Percentiles rank a stretch among this genome's conserved stretches.
phyloP scores from a whole-genome alignment of 257 asterid species.

The Leptodermis oblonga region DNA sequence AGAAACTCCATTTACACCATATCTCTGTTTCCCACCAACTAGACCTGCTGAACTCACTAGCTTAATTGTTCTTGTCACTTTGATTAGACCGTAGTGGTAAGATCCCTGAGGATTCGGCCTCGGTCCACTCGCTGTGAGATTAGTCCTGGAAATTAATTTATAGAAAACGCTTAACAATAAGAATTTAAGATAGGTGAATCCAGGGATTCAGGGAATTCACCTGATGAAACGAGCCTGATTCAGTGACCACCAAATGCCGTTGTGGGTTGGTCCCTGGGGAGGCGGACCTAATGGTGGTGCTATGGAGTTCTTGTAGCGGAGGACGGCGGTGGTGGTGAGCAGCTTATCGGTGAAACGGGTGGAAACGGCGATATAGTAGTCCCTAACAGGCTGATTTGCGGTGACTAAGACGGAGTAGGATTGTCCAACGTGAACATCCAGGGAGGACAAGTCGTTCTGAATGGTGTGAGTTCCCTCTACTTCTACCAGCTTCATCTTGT shows the following conservation, averaged over 20 bases:
- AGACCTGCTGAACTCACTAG: conserved; percentile 33
- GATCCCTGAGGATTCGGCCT: conserved; percentile 90
- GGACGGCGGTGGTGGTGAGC: conserved; percentile 30
- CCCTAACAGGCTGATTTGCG: conserved; percentile 35
- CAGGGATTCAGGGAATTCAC: conserved; percentile 16
- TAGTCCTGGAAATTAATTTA: conserved; percentile 49
- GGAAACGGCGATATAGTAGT: conserved; percentile 34
- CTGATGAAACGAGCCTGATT: conserved; percentile 70
- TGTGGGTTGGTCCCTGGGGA: conserved; percentile 36
- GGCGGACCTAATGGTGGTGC: conserved; percentile 27
- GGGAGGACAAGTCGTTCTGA: conserved; percentile 30
- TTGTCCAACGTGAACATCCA: conserved; percentile 43
- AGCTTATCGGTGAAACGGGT: conserved; percentile 33
- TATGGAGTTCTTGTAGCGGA: conserved; percentile 36
- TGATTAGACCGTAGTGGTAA: conserved; percentile 67
- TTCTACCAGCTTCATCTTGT: conserved; percentile 39
- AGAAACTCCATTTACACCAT: conserved; percentile 57
- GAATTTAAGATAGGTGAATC: no score
- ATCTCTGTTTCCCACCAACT: conserved; percentile 47
- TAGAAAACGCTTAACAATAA: no score
- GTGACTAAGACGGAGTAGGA: conserved; percentile 41
- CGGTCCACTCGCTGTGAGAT: conserved; percentile 76
- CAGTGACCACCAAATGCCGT: conserved; percentile 35
- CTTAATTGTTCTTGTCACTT: conserved; percentile 39
- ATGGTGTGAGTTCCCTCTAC: conserved; percentile 43